phyloP scores from a whole-genome alignment of 345 rosid genomes.

The Pugionium cornutum region DNA sequence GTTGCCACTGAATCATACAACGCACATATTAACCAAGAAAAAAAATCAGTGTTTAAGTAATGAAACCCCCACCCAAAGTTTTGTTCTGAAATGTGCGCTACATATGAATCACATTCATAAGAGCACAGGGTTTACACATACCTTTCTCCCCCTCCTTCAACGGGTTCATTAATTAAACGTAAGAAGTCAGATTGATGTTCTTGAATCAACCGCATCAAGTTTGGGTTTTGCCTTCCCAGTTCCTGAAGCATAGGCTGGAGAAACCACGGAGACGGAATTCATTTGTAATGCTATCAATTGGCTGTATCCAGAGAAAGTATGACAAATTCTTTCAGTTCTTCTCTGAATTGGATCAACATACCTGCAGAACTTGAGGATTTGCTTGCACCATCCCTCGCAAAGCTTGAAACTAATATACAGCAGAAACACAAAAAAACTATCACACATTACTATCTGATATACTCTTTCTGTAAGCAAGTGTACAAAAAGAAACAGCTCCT shows the following conservation, averaged over 20 bases:
- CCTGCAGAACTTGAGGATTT: slow-evolving; percentile 81
- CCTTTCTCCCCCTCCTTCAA: slow-evolving; percentile 79
- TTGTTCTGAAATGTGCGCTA: neutral
- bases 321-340: neutral
- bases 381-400: slow-evolving; percentile 84
- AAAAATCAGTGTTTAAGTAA: slow-evolving; percentile 1
- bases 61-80: neutral
- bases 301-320: neutral
- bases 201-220: slow-evolving; percentile 79
- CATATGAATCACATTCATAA: slow-evolving; percentile 1
- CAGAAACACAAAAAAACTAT: slow-evolving; percentile 1
- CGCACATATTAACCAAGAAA: slow-evolving; percentile 10
- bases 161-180: slow-evolving; percentile 81
- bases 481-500: neutral
- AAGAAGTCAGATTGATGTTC: slow-evolving; percentile 88
- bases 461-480: slow-evolving; percentile 1
- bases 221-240: slow-evolving; percentile 86
- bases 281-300: slow-evolving; percentile 5
- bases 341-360: slow-evolving; percentile 26
- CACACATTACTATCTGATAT: neutral
- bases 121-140: slow-evolving; percentile 40
- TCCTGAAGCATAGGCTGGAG: slow-evolving; percentile 94
- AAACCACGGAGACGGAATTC: slow-evolving; percentile 3
- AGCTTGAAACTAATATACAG: slow-evolving; percentile 68
- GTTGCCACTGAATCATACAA: slow-evolving; percentile 47